Evolutionary conservation across 2,329 filamentous ascomycete genomes (phyloP).

Genomic region (Beauveria caledonica): DNA sequence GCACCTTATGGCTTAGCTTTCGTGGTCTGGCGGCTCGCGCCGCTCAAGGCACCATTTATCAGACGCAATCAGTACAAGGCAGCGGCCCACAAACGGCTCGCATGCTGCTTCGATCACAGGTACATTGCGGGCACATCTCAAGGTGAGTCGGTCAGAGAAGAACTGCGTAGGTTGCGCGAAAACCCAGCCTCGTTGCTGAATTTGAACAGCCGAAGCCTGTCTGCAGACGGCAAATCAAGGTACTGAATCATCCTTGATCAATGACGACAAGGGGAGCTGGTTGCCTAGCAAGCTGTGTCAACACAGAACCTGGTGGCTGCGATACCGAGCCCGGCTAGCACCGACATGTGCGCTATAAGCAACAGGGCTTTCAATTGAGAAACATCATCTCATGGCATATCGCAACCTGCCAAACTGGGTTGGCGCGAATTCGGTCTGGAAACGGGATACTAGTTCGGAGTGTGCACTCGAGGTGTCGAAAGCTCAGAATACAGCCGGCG

Average conservation of each 20-base stretch:
- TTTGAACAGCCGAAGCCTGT: neutral
- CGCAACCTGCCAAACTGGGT: no score
- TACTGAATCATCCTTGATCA: neutral
- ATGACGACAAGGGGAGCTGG: neutral
- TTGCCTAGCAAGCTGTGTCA: no score
- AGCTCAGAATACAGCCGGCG: neutral
- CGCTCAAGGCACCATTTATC: neutral
- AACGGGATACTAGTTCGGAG: no score
- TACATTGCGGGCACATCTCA: neutral
- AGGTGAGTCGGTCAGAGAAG: neutral
- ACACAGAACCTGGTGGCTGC: neutral
- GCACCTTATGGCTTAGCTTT: neutral
- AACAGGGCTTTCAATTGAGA: neutral
- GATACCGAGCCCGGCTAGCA: neutral
- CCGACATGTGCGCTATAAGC: neutral
- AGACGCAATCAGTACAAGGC: neutral
- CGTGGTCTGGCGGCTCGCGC: neutral
- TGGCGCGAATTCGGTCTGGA: neutral
- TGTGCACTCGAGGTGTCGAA: neutral
- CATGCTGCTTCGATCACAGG: slow-evolving; percentile 3
- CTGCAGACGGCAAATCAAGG: neutral
- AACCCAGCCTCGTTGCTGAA: neutral
- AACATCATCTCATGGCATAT: no score
- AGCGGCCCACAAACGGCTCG: neutral
- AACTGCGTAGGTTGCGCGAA: neutral